Conservation (phyloP, 1,139 yeast species). For the Scheffersomyces illinoinensis region DNA sequence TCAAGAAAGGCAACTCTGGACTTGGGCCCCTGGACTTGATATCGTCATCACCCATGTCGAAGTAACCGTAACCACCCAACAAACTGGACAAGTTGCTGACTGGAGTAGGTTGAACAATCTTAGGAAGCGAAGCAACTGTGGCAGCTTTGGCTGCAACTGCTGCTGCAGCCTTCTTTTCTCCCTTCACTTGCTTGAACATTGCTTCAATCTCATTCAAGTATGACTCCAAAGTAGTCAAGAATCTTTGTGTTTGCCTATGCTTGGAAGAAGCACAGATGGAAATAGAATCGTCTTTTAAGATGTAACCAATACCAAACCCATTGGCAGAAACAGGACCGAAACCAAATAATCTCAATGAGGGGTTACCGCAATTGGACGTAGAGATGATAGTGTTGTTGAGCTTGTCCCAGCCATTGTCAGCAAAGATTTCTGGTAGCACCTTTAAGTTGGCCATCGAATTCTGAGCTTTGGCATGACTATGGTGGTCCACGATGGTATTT, state of each 20-base stretch:
- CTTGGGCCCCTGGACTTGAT: conserved; percentile 69
- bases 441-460: conserved; percentile 17
- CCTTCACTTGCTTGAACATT: conserved; percentile 48
- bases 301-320: conserved; percentile 91
- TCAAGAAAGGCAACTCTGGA: conserved; percentile 64
- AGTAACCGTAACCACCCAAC: conserved; percentile 80
- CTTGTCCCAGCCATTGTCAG: conserved; percentile 69
- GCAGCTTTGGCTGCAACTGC: conserved; percentile 2
- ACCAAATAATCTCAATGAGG: conserved; percentile 82
- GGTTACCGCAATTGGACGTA: conserved; percentile 65
- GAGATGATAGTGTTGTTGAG: conserved; percentile 57
- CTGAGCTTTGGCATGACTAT: conserved; percentile 11
- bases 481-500: conserved; percentile 17
- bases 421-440: conserved; percentile 53
- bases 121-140: conserved; percentile 3
- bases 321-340: conserved; percentile 91
- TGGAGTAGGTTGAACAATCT: conserved; percentile 5
- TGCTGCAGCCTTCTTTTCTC: conserved; percentile 4
- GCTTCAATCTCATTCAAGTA: conserved; percentile 65
- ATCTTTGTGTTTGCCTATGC: conserved; percentile 86
- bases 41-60: conserved; percentile 70
- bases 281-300: conserved; percentile 80
- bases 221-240: conserved; percentile 71
- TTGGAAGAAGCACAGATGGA: conserved; percentile 87
- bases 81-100: conserved; percentile 41